These are phyloP conservation scores for Aspergillus costaricaensis DNA, from an alignment of 2,329 filamentous ascomycete species.

Conservation along the genomic window DNA sequence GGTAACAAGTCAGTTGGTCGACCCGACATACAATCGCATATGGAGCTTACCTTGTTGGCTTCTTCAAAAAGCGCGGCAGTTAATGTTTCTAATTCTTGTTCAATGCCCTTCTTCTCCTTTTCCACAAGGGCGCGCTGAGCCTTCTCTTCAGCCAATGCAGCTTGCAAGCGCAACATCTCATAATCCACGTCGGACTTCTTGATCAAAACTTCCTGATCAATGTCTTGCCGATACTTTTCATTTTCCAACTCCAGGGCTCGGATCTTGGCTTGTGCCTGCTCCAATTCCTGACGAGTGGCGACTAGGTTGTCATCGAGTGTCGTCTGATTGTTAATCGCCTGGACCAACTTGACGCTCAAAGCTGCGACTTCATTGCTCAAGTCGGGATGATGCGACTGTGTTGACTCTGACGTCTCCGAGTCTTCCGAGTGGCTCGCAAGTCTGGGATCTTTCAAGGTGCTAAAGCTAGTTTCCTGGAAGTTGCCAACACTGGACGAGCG, in stretches of 20 bases:
- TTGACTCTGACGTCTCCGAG: conserved; percentile 34
- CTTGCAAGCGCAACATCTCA: conserved; percentile 65
- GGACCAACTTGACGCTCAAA: conserved; percentile 92
- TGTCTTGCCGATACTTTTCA: conserved; percentile 67
- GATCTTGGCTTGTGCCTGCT: conserved; percentile 68
- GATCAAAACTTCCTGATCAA: conserved; percentile 74
- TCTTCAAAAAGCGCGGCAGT: conserved; percentile 96
- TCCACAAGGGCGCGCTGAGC: conserved; percentile 66
- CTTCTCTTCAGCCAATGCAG: conserved; percentile 65
- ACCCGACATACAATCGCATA: not conserved
- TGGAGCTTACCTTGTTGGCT: conserved; percentile 72
- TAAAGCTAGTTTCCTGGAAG: conserved; percentile 45
- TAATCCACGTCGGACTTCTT: conserved; percentile 71
- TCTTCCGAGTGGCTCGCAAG: conserved; percentile 39
- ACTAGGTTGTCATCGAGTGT: conserved; percentile 85
- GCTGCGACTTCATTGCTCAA: conserved; percentile 78
- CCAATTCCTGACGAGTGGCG: conserved; percentile 79
- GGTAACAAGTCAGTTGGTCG: not conserved
- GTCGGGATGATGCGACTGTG: conserved; percentile 55
- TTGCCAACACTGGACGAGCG: conserved; percentile 32
- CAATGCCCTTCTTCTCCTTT: conserved; percentile 82
- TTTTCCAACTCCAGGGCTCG: conserved; percentile 68
- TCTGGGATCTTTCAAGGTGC: conserved; percentile 50
- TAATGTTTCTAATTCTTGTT: conserved; percentile 85
- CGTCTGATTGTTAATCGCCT: conserved; percentile 96